These are phyloP conservation scores for Myriosclerotinia curreyana DNA, from an alignment of 2,329 filamentous ascomycete species.

Conservation along the genomic window DNA sequence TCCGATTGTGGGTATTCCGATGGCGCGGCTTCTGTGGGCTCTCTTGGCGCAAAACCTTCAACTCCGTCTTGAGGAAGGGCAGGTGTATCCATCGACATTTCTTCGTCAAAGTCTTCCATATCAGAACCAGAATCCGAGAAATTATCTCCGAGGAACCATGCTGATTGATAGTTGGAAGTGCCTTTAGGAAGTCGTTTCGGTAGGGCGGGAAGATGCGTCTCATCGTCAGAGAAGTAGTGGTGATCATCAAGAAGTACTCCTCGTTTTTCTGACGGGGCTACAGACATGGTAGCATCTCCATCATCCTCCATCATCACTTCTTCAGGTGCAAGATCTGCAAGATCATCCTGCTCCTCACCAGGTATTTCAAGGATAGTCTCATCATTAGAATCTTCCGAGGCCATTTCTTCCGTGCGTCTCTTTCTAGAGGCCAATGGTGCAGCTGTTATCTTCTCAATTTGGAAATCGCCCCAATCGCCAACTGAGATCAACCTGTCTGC, in stretches of 20 bases:
- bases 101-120: constrained; percentile 66
- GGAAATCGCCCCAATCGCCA: constrained; percentile 90
- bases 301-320: constrained; percentile 75
- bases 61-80: constrained; percentile 78
- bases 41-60: constrained; percentile 63
- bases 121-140: constrained; percentile 82
- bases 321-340: constrained; percentile 82
- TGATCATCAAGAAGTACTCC: constrained; percentile 94
- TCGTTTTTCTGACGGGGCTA: constrained; percentile 59
- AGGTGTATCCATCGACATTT: constrained; percentile 51
- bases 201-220: constrained; percentile 56
- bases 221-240: constrained; percentile 94
- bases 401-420: constrained; percentile 64
- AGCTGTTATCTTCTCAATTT: constrained; percentile 83
- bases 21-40: constrained; percentile 72
- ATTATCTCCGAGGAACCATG: constrained; percentile 81
- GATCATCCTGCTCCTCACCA: constrained; percentile 75
- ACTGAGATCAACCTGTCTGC: constrained; percentile 87
- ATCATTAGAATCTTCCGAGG: constrained; percentile 56
- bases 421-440: constrained; percentile 64
- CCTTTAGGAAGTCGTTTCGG: constrained; percentile 82
- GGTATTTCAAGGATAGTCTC: constrained; percentile 66
- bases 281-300: constrained; percentile 48
- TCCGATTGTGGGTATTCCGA: constrained; percentile 94
- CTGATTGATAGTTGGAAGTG: constrained; percentile 89